A percentile compares a stretch with the other conserved stretches of the same genome.
phyloP scores from a whole-genome alignment of 805 yeast genomes.

The Pichia scutulata region DNA sequence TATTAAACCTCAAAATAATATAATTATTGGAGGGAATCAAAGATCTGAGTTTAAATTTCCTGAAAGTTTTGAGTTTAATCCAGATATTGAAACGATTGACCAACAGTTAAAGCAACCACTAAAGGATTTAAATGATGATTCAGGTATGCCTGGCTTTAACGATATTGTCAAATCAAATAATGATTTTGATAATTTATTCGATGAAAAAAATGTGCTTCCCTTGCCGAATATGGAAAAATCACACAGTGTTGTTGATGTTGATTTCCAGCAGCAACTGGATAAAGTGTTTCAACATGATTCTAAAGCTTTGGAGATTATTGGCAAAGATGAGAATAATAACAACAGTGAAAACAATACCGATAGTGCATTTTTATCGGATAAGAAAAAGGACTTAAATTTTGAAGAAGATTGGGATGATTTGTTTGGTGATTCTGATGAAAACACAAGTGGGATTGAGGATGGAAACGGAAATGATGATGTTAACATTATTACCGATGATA shows the following conservation, averaged over 20 bases:
- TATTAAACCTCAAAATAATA: not conserved
- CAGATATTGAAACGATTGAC: slow-evolving; percentile 5
- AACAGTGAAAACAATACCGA: not conserved
- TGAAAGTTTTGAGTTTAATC: slow-evolving; percentile 4
- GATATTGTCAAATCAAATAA: slow-evolving; percentile 1
- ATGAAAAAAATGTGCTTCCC: not conserved
- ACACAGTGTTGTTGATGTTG: not conserved
- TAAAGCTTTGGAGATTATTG: not conserved
- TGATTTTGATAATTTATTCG: slow-evolving; percentile 4
- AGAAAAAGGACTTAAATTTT: not conserved
- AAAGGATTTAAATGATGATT: not conserved
- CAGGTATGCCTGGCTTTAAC: not conserved
- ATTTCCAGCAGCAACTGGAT: not conserved
- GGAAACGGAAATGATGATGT: slow-evolving; percentile 10
- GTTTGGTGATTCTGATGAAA: slow-evolving; percentile 18
- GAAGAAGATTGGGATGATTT: slow-evolving; percentile 26
- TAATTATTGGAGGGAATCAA: not conserved
- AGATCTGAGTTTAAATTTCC: slow-evolving; percentile 8
- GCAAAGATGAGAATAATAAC: not conserved
- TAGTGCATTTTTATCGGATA: slow-evolving; percentile 3
- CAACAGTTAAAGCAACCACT: slow-evolving; percentile 3
- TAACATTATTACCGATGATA: slow-evolving; percentile 17
- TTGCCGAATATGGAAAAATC: not conserved
- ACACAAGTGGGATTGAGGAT: slow-evolving; percentile 5
- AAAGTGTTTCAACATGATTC: not conserved